Evolutionary conservation across 257 asterid genomes (phyloP).

Genomic region (Handroanthus guayacan): DNA sequence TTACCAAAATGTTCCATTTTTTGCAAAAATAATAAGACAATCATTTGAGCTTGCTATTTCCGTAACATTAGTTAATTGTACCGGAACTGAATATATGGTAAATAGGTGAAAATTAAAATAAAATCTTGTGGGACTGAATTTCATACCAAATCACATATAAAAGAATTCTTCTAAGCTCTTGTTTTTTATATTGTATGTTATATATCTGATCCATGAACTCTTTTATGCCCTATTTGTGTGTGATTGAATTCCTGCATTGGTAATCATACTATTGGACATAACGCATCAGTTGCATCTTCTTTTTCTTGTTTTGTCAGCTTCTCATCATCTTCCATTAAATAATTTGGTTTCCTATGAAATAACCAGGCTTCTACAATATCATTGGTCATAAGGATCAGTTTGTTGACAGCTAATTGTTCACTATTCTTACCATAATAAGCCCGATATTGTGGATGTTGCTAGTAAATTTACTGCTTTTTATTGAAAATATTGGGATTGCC

Average conservation of each 20-base stretch:
- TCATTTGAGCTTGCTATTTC: not conserved
- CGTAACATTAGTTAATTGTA: not conserved
- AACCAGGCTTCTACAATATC: conserved; percentile 21
- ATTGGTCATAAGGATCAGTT: conserved; percentile 29
- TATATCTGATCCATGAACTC: conserved; percentile 15
- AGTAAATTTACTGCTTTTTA: conserved; percentile 3
- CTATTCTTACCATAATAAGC: not conserved
- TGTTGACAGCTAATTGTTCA: conserved; percentile 10
- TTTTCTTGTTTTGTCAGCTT: conserved; percentile 12
- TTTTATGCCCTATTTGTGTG: not conserved
- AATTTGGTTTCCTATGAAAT: not conserved
- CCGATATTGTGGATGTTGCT: conserved; percentile 23
- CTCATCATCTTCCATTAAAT: conserved; percentile 2
- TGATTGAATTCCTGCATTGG: conserved; percentile 17
- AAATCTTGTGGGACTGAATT: not conserved
- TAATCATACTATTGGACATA: not conserved
- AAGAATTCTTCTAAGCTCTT: not conserved
- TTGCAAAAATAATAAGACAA: not conserved
- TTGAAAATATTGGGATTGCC: conserved; percentile 39
- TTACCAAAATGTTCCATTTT: not conserved
- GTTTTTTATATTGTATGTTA: not conserved
- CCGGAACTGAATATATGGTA: not conserved
- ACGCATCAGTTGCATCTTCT: not conserved
- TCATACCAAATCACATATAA: conserved; percentile 27
- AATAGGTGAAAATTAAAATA: not conserved